Conservation (phyloP, 768 basidiomycete genomes). For the Tricholoma saponaceum region DNA sequence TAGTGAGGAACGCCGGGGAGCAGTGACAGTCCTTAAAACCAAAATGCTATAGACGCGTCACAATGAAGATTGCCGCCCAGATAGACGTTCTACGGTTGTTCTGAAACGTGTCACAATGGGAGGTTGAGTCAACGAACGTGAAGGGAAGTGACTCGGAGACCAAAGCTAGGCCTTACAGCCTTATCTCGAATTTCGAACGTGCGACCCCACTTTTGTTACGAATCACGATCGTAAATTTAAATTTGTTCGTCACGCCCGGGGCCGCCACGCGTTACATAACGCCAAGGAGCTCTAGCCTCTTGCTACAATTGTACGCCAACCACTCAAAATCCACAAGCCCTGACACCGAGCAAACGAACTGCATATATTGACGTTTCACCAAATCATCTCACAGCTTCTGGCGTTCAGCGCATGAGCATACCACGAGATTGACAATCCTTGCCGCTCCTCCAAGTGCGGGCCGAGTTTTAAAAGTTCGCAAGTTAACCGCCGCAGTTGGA, state of each 20-base stretch:
- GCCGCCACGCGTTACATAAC: neutral
- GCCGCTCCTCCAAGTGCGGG: neutral
- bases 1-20: conserved; percentile 11
- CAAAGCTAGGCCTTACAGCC: neutral
- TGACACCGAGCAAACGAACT: too few relatives aligned
- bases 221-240: neutral
- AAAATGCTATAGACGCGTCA: neutral
- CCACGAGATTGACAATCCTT: neutral
- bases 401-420: too few relatives aligned
- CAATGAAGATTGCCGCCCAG: neutral
- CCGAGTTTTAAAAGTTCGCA: neutral
- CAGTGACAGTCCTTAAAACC: neutral
- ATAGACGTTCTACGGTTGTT: conserved; percentile 4
- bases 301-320: too few relatives aligned
- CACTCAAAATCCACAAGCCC: too few relatives aligned
- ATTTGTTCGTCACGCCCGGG: neutral
- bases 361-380: too few relatives aligned
- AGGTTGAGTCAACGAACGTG: conserved; percentile 31
- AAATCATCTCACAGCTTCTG: too few relatives aligned
- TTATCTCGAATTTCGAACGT: neutral
- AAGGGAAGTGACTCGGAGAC: conserved; percentile 12
- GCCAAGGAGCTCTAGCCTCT: too few relatives aligned
- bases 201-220: neutral
- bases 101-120: conserved; percentile 13
- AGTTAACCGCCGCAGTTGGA: neutral